A percentile compares a stretch with the other conserved stretches of the same genome.
Evolutionary conservation across 805 yeast genomes (phyloP).

Genomic region (Vanderwaltozyma polyspora): DNA sequence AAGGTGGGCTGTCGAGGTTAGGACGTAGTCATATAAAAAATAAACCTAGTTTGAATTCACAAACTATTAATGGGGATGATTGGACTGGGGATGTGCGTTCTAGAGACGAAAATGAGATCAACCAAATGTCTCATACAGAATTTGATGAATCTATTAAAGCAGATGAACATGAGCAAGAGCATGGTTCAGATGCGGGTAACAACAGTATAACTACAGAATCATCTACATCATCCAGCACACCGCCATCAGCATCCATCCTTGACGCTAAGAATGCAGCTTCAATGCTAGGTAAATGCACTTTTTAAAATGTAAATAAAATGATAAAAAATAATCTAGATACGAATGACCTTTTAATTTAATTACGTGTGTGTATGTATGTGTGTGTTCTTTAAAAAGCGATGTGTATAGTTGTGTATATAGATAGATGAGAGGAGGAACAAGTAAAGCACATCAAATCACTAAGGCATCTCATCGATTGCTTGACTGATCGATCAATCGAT

Average conservation of each 20-base stretch:
- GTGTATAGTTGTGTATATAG: no score
- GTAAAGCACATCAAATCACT: no score
- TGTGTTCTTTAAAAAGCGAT: no score
- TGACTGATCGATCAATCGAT: no score
- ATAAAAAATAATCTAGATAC: no score
- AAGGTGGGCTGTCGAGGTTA: conserved; percentile 72
- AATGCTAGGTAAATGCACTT: conserved; percentile 65
- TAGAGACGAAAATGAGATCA: conserved; percentile 8
- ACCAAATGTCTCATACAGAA: conserved; percentile 17
- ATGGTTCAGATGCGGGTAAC: conserved; percentile 26
- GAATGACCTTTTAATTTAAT: neutral
- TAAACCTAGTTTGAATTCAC: conserved; percentile 26
- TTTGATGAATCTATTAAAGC: conserved; percentile 13
- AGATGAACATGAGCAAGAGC: no score
- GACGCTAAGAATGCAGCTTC: conserved; percentile 82
- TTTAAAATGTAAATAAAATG: conserved; percentile 33
- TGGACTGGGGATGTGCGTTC: conserved; percentile 46
- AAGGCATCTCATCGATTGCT: no score
- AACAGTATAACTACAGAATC: conserved; percentile 1
- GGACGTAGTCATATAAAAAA: conserved; percentile 31
- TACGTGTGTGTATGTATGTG: neutral
- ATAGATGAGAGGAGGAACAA: no score
- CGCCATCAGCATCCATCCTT: no score
- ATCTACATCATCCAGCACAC: conserved; percentile 3
- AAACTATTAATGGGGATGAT: conserved; percentile 40